Conservation (phyloP, 495 filamentous ascomycete genomes). For the Lichina pygmaea region DNA sequence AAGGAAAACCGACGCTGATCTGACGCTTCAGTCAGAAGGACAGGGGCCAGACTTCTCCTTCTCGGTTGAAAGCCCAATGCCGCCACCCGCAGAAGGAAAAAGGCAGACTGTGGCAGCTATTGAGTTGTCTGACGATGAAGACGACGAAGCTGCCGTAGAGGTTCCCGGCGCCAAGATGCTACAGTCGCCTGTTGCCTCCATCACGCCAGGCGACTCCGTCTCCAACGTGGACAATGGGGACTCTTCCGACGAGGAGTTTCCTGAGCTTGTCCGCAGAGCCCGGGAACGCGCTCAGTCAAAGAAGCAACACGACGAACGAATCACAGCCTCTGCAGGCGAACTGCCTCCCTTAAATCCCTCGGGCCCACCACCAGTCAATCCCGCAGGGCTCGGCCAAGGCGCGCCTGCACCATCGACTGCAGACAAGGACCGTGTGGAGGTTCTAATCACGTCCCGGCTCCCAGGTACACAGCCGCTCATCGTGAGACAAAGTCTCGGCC, state of each 20-base stretch:
- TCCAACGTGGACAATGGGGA: constrained; percentile 9
- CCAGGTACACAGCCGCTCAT: constrained; percentile 31
- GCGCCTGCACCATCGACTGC: constrained; percentile 1
- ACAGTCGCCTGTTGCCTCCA: background rate
- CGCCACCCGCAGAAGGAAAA: too few species aligned
- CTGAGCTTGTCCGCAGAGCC: constrained; percentile 13
- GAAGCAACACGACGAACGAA: too few species aligned
- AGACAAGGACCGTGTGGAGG: constrained; percentile 22
- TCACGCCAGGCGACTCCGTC: background rate
- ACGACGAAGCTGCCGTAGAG: background rate
- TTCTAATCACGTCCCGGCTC: constrained; percentile 48
- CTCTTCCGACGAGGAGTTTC: constrained; percentile 19
- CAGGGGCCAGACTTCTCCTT: too few species aligned
- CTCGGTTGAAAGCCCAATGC: too few species aligned
- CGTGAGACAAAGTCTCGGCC: constrained; percentile 36
- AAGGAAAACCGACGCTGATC: too few species aligned
- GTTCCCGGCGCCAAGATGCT: background rate
- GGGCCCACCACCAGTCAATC: background rate
- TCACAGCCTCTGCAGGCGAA: background rate
- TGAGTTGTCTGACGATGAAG: constrained; percentile 1
- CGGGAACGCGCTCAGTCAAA: constrained; percentile 1
- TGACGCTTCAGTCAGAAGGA: too few species aligned
- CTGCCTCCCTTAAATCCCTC: background rate
- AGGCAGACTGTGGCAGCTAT: background rate
- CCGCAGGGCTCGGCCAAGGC: background rate